A percentile compares a stretch with the other conserved stretches of the same genome.
phyloP scores from a whole-genome alignment of 1,284 basidiomycete genomes.

The Irpex lacteus region DNA sequence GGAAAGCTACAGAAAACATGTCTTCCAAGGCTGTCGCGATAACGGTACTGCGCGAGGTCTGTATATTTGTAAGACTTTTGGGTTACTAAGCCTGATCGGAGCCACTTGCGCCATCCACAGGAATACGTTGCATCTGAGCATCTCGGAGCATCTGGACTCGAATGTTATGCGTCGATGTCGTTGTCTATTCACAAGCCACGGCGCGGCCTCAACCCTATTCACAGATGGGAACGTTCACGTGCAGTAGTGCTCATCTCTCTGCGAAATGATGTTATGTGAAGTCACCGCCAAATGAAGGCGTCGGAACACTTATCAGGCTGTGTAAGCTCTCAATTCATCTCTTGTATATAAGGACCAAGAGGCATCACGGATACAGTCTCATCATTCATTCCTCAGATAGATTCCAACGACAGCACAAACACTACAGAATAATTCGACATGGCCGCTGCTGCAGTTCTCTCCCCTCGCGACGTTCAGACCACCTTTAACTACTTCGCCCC shows the following conservation, averaged over 20 bases:
- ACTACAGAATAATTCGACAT: constrained; percentile 12
- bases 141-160: not conserved
- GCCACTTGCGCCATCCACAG: not conserved
- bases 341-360: not conserved
- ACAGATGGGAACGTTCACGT: not conserved
- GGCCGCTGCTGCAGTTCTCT: constrained; percentile 27
- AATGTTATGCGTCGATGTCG: not conserved
- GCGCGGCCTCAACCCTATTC: not conserved
- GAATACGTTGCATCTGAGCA: not conserved
- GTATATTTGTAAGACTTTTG: not conserved
- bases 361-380: not conserved
- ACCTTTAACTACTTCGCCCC: constrained; percentile 31
- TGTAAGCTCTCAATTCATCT: not conserved
- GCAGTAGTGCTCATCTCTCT: constrained; percentile 1
- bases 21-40: not conserved
- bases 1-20: too few relatives aligned
- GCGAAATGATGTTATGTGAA: not conserved
- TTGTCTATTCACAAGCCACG: not conserved
- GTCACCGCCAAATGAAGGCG: not conserved
- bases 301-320: not conserved
- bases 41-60: not conserved
- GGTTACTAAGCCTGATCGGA: not conserved
- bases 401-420: not conserved
- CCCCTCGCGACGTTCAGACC: constrained; percentile 30
- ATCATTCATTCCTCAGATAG: not conserved